Percentiles rank a stretch among this genome's conserved stretches.
These are phyloP conservation scores for Populus euphratica DNA, from an alignment of 345 rosid species.

Conservation along the genomic window DNA sequence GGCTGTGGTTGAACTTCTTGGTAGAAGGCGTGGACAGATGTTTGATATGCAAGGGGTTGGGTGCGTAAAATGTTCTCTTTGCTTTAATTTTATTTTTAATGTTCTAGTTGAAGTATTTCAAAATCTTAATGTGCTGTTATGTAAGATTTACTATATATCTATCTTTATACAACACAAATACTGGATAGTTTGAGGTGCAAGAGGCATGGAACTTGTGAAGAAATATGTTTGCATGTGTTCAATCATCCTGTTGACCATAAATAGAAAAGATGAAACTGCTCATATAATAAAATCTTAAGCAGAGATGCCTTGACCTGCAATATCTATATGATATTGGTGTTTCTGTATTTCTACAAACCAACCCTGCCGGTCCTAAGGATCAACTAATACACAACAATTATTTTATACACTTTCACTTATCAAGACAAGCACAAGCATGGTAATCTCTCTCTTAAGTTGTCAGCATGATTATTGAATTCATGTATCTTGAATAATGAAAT, in stretches of 20 bases:
- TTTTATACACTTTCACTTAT: neutral
- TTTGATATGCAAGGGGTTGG: constrained; percentile 88
- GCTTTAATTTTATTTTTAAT: neutral
- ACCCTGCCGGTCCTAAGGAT: too few species aligned
- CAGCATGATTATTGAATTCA: too few species aligned
- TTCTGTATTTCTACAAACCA: neutral
- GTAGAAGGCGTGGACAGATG: constrained; percentile 93
- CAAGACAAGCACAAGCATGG: too few species aligned
- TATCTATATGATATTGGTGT: neutral
- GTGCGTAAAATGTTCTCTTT: constrained; percentile 35
- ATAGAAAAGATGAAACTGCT: neutral
- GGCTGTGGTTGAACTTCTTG: constrained; percentile 94
- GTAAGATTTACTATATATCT: neutral
- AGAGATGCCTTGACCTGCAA: neutral
- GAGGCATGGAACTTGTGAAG: neutral
- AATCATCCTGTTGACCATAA: neutral
- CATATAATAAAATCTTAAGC: neutral
- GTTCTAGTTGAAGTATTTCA: neutral
- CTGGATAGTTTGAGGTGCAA: constrained; percentile 9
- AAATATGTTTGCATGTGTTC: neutral
- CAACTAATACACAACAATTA: too few species aligned
- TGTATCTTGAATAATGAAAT: neutral
- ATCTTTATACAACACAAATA: neutral
- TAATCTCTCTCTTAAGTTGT: too few species aligned
- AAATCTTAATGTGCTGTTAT: neutral